A percentile compares a stretch with the other conserved stretches of the same genome.
Conservation (phyloP, 176 grass and related monocot genomes). For the Eragrostis nindensis region DNA sequence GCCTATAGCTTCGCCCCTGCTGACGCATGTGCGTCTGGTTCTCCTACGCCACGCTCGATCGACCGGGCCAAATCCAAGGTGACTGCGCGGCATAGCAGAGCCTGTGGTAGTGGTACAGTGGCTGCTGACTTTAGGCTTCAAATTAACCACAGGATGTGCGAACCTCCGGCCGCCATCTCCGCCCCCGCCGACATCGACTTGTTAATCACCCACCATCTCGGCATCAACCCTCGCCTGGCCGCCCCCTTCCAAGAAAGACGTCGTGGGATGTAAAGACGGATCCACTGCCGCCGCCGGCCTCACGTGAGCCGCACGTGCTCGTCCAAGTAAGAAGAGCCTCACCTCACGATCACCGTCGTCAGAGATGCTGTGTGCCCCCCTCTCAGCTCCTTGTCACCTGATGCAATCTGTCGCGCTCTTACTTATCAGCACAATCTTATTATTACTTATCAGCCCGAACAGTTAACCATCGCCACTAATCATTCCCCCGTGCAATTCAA, state of each 20-base stretch:
- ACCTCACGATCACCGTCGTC: background rate
- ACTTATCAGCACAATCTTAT: slow-evolving; percentile 16
- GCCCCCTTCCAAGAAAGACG: background rate
- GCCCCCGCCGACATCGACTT: background rate
- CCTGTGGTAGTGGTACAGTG: background rate
- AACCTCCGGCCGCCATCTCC: background rate
- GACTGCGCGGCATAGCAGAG: background rate
- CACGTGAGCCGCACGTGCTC: slow-evolving; percentile 21
- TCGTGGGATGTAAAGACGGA: background rate
- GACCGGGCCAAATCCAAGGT: background rate
- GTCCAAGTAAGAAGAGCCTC: background rate
- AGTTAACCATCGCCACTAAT: background rate
- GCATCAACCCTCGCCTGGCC: background rate
- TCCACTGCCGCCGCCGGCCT: background rate
- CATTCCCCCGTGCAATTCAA: slow-evolving; percentile 8
- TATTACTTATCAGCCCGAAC: slow-evolving; percentile 14
- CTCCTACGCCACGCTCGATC: background rate
- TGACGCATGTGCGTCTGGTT: too few species aligned
- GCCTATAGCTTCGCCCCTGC: too few species aligned
- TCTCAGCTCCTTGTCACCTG: background rate
- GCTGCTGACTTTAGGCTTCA: background rate
- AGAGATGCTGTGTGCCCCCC: background rate
- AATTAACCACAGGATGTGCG: background rate
- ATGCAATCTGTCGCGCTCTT: background rate
- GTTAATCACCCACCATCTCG: background rate